phyloP scores from a whole-genome alignment of 371 early-diverging fungal species.

The Mortierella sp. region DNA sequence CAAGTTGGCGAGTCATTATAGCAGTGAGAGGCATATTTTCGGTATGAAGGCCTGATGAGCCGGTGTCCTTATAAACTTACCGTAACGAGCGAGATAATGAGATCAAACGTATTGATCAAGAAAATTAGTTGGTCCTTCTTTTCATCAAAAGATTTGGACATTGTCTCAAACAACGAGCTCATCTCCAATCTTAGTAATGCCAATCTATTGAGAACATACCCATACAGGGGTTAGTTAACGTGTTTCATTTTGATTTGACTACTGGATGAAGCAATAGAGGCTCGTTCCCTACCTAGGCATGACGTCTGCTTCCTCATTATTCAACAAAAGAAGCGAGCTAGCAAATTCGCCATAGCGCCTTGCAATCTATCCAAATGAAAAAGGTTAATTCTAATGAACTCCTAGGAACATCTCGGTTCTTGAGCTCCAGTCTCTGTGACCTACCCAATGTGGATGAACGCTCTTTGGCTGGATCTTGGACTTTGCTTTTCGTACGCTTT shows the following conservation, averaged over 20 bases:
- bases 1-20: background rate
- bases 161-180: slow-evolving; percentile 73
- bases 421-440: slow-evolving; percentile 12
- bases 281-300: slow-evolving; percentile 68
- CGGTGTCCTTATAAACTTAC: slow-evolving; percentile 24
- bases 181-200: slow-evolving; percentile 82
- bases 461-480: slow-evolving; percentile 76
- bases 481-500: slow-evolving; percentile 78
- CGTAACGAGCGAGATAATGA: slow-evolving; percentile 79
- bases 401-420: background rate
- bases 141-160: slow-evolving; percentile 80
- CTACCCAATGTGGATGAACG: slow-evolving; percentile 86
- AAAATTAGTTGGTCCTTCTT: slow-evolving; percentile 77
- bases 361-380: slow-evolving; percentile 34
- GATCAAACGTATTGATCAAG: slow-evolving; percentile 92
- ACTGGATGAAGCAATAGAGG: background rate
- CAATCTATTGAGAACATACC: slow-evolving; percentile 58
- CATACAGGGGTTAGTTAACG: slow-evolving; percentile 33
- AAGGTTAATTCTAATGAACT: too few relatives aligned
- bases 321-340: slow-evolving; percentile 85
- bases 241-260: background rate
- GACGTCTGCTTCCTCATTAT: slow-evolving; percentile 87
- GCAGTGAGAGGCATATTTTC: background rate
- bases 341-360: slow-evolving; percentile 92
- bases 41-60: background rate